Base-by-base conservation (phyloP, 148 eudicot genomes). In the Fallopia convolvulus region DNA sequence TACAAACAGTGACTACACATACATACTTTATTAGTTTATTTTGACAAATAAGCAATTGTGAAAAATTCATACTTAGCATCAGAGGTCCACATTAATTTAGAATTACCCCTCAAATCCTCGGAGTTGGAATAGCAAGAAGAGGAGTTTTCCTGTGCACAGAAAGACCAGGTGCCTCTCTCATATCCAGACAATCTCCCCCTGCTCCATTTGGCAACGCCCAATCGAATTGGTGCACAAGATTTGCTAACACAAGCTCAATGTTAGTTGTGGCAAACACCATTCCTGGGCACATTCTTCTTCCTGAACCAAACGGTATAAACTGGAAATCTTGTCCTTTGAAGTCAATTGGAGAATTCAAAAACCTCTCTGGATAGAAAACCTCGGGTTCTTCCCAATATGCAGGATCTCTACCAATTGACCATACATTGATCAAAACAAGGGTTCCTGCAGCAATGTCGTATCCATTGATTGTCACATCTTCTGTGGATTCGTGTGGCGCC, bases 281-380 rank as follows among this genome's bases (percentile, higher is more conserved):
- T 61, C 86, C 84, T 2, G 84, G 84, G 56, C 82, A 84, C 2
- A 79, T 77, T 32, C 84, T 81, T 40, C 84, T 74, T 10, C 84
- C 86, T 10, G 84, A 79, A 32, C 86, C 86, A 44, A 86, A 86
- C 2, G 86, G 88, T 26, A 82, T 81, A 0, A 86, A 52, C 15
- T 81, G 32, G 30, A 86, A 83, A 72, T 86, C 53, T 8, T 83
- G 82, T 7, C 84, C 86, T 65, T 80, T 80, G 17, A 74, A 75
- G 36, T 78, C 83, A 8, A 80, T 36, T 1, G 33, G 2, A 23
- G 71, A 80, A 72, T 80, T 48, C 46, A 80, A 21, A 48, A 83
- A 83, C 75, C 85, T 83, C 83, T 80, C 85, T 3, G 83, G 85
- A 55, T 20, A 23, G 76, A 83, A 83, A 49, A 52, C 42, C 30